Percentiles rank a stretch among this genome's conserved stretches.
phyloP scores from a whole-genome alignment of 495 filamentous ascomycete genomes.

The Pyronema domesticum region DNA sequence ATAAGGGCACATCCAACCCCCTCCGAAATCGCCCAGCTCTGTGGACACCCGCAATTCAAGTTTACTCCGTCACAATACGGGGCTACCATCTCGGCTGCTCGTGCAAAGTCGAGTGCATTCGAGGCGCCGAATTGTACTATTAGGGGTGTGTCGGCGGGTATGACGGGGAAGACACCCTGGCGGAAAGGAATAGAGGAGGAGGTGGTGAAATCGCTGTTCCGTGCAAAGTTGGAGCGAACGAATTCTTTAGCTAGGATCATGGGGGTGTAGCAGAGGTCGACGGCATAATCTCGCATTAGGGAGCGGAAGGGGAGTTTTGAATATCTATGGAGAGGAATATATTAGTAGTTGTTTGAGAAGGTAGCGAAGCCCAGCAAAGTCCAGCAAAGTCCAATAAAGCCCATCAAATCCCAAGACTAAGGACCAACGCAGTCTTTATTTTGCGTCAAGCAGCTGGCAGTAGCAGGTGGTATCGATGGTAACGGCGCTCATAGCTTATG shows the following conservation, averaged over 20 bases:
- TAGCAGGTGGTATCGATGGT: too few species aligned
- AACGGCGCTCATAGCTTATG: too few species aligned
- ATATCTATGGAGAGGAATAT: constrained; percentile 14
- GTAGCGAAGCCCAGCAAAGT: too few species aligned
- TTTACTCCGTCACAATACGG: constrained; percentile 45
- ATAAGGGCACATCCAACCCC: constrained; percentile 46
- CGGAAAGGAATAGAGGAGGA: too few species aligned
- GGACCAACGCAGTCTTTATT: too few species aligned
- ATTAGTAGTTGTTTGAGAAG: too few species aligned
- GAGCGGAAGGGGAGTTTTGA: constrained; percentile 43
- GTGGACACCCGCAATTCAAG: constrained; percentile 53
- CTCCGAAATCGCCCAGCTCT: constrained; percentile 48
- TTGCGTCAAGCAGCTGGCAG: too few species aligned
- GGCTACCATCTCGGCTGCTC: constrained; percentile 40
- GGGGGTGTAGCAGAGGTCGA: constrained; percentile 49
- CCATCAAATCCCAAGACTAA: neutral
- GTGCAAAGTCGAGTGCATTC: constrained; percentile 37
- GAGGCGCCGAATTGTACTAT: constrained; percentile 47
- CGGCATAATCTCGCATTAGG: constrained; percentile 39
- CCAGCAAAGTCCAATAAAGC: too few species aligned
- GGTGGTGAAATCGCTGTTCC: constrained; percentile 34
- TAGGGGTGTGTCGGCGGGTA: constrained; percentile 30
- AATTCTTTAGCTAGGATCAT: constrained; percentile 61
- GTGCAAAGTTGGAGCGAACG: constrained; percentile 38
- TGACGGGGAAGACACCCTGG: constrained; percentile 30